These are phyloP conservation scores for Rhynchosporium secalis DNA, from an alignment of 2,329 filamentous ascomycete species.

Conservation along the genomic window DNA sequence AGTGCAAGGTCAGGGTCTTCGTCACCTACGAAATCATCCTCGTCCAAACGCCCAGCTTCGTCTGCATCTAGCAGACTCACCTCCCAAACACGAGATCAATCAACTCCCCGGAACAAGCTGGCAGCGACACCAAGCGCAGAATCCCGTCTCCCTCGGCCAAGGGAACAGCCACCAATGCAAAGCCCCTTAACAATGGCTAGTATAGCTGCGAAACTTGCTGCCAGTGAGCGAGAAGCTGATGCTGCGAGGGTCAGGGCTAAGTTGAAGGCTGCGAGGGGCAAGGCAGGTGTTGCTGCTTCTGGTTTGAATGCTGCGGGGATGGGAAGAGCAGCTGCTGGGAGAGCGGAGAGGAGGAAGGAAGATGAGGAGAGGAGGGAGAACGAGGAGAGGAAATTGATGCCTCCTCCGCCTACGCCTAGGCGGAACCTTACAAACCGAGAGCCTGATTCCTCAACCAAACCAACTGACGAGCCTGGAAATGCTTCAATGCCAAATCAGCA, in stretches of 20 bases:
- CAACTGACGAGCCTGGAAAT: not conserved
- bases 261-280: constrained; percentile 55
- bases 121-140: constrained; percentile 18
- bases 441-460: not conserved
- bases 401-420: constrained; percentile 33
- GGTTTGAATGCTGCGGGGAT: not conserved
- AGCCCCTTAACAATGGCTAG: constrained; percentile 61
- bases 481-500: not conserved
- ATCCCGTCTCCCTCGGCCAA: constrained; percentile 36
- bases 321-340: not conserved
- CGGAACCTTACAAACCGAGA: constrained; percentile 11
- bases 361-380: not conserved
- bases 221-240: constrained; percentile 63
- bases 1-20: constrained; percentile 11
- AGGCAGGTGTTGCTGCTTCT: constrained; percentile 36
- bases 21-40: constrained; percentile 19
- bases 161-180: constrained; percentile 45
- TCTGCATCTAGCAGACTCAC: not conserved
- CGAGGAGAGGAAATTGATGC: constrained; percentile 36
- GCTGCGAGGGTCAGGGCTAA: constrained; percentile 64
- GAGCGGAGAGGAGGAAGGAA: not conserved
- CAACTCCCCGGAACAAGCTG: constrained; percentile 31
- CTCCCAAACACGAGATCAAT: constrained; percentile 10
- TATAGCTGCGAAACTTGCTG: constrained; percentile 64
- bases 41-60: constrained; percentile 1